A percentile compares a stretch with the other conserved stretches of the same genome.
These are phyloP conservation scores for Coniferiporia weirii DNA, from an alignment of 1,284 basidiomycete genomes.

Conservation along the genomic window DNA sequence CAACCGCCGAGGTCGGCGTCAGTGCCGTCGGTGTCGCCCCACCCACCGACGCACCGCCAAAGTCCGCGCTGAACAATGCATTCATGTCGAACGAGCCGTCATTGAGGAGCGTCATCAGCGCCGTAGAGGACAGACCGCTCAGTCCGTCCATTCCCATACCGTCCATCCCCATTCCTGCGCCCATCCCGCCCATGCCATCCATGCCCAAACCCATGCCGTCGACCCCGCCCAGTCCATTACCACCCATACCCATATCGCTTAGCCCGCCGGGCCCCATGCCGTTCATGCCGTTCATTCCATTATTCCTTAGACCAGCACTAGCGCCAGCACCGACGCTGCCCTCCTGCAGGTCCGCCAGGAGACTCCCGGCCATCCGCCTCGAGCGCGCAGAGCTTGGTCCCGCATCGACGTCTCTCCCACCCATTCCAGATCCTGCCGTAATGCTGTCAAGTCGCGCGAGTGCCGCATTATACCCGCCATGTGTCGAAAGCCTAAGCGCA, in stretches of 20 bases:
- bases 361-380: background rate
- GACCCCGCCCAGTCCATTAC: background rate
- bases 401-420: background rate
- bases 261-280: background rate
- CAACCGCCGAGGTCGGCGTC: slow-evolving; percentile 4
- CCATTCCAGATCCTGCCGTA: background rate
- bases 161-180: background rate
- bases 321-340: background rate
- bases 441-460: background rate
- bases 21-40: background rate
- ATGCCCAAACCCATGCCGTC: background rate
- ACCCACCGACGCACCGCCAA: slow-evolving; percentile 12
- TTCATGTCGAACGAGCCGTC: slow-evolving; percentile 32
- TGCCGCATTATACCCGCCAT: background rate
- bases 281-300: background rate
- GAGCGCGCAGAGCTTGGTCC: background rate
- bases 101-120: slow-evolving; percentile 33
- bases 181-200: background rate
- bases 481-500: background rate
- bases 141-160: background rate
- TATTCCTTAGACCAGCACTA: background rate
- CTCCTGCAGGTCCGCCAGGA: slow-evolving; percentile 1
- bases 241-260: background rate
- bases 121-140: slow-evolving; percentile 27
- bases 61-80: slow-evolving; percentile 17